Conservation (phyloP, 2,329 filamentous ascomycete species). For the Neopestalotiopsis rosae region DNA sequence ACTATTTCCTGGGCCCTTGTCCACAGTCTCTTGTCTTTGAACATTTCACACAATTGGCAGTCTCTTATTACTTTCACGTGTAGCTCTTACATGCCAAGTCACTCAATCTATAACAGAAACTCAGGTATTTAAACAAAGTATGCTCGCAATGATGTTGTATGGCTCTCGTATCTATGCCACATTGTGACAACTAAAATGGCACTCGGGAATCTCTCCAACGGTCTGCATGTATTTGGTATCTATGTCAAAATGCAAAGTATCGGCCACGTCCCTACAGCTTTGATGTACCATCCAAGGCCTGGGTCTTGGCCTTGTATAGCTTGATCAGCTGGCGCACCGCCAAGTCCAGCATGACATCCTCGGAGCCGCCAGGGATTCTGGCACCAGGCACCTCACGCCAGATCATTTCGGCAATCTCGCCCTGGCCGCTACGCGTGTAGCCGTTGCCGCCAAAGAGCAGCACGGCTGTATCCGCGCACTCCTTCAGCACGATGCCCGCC, state of each 20-base stretch:
- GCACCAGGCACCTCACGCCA: slow-evolving; percentile 64
- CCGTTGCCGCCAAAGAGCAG: slow-evolving; percentile 78
- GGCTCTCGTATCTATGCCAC: too few relatives aligned
- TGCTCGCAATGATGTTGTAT: too few relatives aligned
- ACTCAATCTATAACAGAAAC: too few relatives aligned
- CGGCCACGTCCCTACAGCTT: slow-evolving; percentile 22
- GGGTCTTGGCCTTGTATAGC: slow-evolving; percentile 65
- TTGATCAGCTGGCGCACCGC: slow-evolving; percentile 74
- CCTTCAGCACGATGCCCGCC: slow-evolving; percentile 72
- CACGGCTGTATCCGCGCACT: slow-evolving; percentile 72
- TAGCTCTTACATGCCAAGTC: too few relatives aligned
- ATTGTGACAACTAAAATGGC: too few relatives aligned
- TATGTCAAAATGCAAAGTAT: not conserved
- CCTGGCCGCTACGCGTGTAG: slow-evolving; percentile 71
- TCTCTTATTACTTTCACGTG: too few relatives aligned
- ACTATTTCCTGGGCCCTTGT: too few relatives aligned
- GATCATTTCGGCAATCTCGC: slow-evolving; percentile 71
- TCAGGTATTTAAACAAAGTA: too few relatives aligned
- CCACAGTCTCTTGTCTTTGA: too few relatives aligned
- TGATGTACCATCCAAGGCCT: slow-evolving; percentile 41
- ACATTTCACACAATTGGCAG: too few relatives aligned
- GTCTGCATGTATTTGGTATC: too few relatives aligned
- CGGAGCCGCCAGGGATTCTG: slow-evolving; percentile 70
- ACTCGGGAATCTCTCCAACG: too few relatives aligned
- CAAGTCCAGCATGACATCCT: slow-evolving; percentile 76